Conservation (phyloP, 2,329 filamentous ascomycete species). For the Colletotrichum somersetense region DNA sequence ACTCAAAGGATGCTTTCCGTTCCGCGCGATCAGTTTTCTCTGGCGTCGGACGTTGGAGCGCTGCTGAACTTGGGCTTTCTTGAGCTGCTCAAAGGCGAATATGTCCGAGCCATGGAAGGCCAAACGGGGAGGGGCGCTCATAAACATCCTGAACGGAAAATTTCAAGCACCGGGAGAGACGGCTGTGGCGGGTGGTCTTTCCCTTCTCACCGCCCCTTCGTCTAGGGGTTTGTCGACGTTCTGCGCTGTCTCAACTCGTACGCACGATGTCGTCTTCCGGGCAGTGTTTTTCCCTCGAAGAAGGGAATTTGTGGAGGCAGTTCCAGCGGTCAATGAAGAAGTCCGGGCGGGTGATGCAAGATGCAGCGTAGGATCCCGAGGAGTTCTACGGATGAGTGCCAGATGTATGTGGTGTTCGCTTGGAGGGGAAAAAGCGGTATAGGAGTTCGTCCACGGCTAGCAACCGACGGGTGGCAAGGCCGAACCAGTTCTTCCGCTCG, state of each 20-base stretch:
- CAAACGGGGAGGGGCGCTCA: conserved; percentile 35
- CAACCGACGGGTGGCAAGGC: conserved; percentile 36
- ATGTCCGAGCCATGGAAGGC: conserved; percentile 36
- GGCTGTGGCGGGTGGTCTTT: not conserved
- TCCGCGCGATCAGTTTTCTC: conserved; percentile 32
- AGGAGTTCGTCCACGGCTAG: conserved; percentile 30
- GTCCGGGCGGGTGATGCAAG: conserved; percentile 17
- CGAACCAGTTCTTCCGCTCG: conserved; percentile 34
- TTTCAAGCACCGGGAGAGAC: not conserved
- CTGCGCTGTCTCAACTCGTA: conserved; percentile 31
- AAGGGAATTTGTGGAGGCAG: conserved; percentile 9
- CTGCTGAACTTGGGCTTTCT: conserved; percentile 27
- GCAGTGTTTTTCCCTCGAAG: conserved; percentile 14
- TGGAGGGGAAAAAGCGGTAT: conserved; percentile 35
- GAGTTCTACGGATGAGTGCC: conserved; percentile 31
- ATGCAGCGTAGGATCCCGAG: conserved; percentile 33
- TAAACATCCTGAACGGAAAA: conserved; percentile 37
- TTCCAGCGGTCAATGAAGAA: conserved; percentile 37
- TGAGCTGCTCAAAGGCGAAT: conserved; percentile 37
- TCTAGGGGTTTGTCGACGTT: conserved; percentile 18
- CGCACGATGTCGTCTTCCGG: conserved; percentile 40
- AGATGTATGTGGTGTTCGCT: conserved; percentile 10
- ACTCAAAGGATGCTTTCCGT: conserved; percentile 27
- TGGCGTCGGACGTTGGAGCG: conserved; percentile 28
- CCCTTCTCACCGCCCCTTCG: conserved; percentile 32